Evolutionary conservation across 2,329 filamentous ascomycete genomes (phyloP).

Genomic region (Trichoderma cornu-damae): DNA sequence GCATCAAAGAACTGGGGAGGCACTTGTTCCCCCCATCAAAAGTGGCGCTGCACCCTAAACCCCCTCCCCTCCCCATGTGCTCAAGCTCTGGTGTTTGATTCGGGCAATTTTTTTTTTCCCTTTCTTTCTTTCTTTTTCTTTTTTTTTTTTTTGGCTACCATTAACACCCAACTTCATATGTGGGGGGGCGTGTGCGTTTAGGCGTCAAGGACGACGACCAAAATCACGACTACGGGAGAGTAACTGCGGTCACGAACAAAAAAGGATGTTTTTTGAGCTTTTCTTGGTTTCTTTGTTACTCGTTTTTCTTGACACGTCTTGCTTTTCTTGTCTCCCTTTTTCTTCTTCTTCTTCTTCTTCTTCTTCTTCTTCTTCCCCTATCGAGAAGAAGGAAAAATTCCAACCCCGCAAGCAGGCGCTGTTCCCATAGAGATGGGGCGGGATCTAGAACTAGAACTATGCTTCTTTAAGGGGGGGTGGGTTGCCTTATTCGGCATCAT

Average conservation of each 20-base stretch:
- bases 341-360: neutral
- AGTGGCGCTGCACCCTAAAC: too few relatives aligned
- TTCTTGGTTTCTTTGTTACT: neutral
- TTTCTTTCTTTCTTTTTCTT: neutral
- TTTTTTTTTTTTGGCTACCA: neutral
- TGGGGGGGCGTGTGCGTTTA: neutral
- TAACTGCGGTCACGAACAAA: neutral
- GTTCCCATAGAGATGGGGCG: neutral
- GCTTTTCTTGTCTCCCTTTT: neutral
- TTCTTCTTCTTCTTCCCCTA: neutral
- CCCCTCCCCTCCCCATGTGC: conserved; percentile 16
- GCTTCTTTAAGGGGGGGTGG: neutral
- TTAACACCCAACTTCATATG: conserved; percentile 1
- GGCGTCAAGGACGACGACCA: conserved; percentile 13
- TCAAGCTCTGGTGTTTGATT: conserved; percentile 7
- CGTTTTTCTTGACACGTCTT: neutral
- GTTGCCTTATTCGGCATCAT: neutral
- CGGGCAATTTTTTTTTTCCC: neutral
- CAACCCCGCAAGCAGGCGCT: neutral
- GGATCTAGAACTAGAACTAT: neutral
- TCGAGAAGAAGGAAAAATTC: neutral
- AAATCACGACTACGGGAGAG: neutral
- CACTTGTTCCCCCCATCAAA: too few relatives aligned
- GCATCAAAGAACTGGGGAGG: neutral
- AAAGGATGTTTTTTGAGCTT: too few relatives aligned